Evolutionary conservation across 371 early-diverging fungal species (phyloP).

Genomic region (Chytridiales sp.): DNA sequence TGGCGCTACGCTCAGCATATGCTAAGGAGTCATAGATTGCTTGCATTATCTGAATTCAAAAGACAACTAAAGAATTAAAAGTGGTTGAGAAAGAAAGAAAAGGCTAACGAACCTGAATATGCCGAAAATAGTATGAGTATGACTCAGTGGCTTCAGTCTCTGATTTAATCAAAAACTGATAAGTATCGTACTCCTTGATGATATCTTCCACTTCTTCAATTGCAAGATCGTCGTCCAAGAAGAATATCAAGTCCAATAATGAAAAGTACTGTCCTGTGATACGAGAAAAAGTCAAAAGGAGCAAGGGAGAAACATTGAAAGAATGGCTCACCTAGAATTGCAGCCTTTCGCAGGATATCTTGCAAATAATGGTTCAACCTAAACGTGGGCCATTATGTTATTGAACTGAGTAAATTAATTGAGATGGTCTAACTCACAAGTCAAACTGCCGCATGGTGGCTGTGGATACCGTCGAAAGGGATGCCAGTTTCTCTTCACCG

Average conservation of each 20-base stretch:
- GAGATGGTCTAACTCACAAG: neutral
- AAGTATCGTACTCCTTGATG: neutral
- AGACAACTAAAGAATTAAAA: too few relatives aligned
- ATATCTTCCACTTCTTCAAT: too few relatives aligned
- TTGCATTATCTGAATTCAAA: too few relatives aligned
- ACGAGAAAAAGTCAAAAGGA: too few relatives aligned
- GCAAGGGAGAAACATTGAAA: slow-evolving; percentile 1
- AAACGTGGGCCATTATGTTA: neutral
- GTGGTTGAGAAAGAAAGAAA: too few relatives aligned
- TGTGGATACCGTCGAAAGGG: neutral
- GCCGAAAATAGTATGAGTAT: slow-evolving; percentile 6
- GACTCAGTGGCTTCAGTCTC: neutral
- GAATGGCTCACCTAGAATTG: too few relatives aligned
- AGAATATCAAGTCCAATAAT: neutral
- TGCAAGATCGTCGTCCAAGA: neutral
- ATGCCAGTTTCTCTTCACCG: neutral
- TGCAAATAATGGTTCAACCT: too few relatives aligned
- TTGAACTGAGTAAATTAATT: neutral
- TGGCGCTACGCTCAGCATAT: neutral
- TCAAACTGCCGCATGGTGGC: slow-evolving; percentile 9
- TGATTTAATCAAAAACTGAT: neutral
- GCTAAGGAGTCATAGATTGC: slow-evolving; percentile 2
- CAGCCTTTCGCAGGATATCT: too few relatives aligned
- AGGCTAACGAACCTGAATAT: too few relatives aligned
- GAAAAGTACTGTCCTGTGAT: too few relatives aligned